These are phyloP conservation scores for Pseudogymnoascus destructans DNA, from an alignment of 2,329 filamentous ascomycete species.

Conservation along the genomic window DNA sequence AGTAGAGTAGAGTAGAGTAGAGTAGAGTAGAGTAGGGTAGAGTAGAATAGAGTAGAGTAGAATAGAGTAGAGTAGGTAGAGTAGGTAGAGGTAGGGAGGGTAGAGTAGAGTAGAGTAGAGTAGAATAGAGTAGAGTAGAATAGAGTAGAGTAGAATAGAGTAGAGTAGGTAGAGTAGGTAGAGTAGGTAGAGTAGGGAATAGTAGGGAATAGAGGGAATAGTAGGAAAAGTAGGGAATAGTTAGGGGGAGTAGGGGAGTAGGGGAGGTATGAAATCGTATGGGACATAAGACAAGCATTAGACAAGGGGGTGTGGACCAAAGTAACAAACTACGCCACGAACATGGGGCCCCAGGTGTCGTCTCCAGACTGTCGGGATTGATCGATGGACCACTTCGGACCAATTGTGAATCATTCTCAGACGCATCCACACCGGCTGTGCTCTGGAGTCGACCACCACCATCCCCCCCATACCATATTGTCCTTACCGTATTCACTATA, in stretches of 20 bases:
- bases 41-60: background rate
- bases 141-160: background rate
- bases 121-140: no score
- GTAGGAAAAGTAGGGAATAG: no score
- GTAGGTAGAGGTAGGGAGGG: no score
- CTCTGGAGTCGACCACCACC: background rate
- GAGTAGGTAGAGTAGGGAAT: no score
- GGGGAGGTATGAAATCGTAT: no score
- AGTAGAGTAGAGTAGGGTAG: background rate
- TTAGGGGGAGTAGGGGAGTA: background rate
- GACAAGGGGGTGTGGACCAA: background rate
- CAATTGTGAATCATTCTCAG: background rate
- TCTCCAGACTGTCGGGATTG: background rate
- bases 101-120: no score
- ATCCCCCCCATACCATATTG: no score
- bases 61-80: background rate
- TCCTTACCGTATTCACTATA: no score
- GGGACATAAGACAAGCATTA: no score
- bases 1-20: no score
- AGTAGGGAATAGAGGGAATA: no score
- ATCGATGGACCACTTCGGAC: background rate
- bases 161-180: no score
- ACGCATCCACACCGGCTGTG: background rate
- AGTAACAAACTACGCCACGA: background rate
- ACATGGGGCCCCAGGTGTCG: background rate